Evolutionary conservation across 1,139 yeast species (phyloP).

Genomic region (Nakaseomyces glabratus): DNA sequence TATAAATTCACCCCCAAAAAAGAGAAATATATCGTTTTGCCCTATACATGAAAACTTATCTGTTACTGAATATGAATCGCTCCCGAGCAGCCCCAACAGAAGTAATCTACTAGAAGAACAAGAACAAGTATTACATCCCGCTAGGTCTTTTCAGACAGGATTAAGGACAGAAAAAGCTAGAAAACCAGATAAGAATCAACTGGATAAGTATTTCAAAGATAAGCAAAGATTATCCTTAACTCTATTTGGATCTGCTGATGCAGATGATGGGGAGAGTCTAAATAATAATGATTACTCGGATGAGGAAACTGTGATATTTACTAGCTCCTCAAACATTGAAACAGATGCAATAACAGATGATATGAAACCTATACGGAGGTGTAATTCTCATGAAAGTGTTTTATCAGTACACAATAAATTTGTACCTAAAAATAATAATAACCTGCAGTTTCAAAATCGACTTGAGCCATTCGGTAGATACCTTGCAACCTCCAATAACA

Average conservation of each 20-base stretch:
- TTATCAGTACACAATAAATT: slow-evolving; percentile 16
- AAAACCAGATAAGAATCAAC: slow-evolving; percentile 10
- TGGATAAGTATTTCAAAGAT: slow-evolving; percentile 22
- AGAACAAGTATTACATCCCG: slow-evolving; percentile 15
- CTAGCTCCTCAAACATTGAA: slow-evolving; percentile 9
- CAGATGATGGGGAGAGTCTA: slow-evolving; percentile 19
- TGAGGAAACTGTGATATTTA: slow-evolving; percentile 27
- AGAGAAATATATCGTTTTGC: slow-evolving; percentile 8
- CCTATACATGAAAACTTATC: slow-evolving; percentile 2
- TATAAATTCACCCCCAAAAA: slow-evolving; percentile 9
- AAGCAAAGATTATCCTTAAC: slow-evolving; percentile 29
- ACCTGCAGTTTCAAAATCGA: background rate
- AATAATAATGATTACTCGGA: slow-evolving; percentile 23
- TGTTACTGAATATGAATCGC: slow-evolving; percentile 13
- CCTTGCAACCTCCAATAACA: too few relatives aligned
- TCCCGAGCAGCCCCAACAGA: slow-evolving; percentile 18
- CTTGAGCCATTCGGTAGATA: too few relatives aligned
- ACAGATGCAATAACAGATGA: slow-evolving; percentile 14
- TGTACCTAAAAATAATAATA: background rate
- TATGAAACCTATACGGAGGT: slow-evolving; percentile 25
- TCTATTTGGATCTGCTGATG: slow-evolving; percentile 11
- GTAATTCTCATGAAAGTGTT: slow-evolving; percentile 35
- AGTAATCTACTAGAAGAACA: slow-evolving; percentile 4
- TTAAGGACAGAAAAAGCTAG: slow-evolving; percentile 14
- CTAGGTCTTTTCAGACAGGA: slow-evolving; percentile 25